Evolutionary conservation across 805 yeast species (phyloP).

Genomic region (Candida parachauliodes): DNA sequence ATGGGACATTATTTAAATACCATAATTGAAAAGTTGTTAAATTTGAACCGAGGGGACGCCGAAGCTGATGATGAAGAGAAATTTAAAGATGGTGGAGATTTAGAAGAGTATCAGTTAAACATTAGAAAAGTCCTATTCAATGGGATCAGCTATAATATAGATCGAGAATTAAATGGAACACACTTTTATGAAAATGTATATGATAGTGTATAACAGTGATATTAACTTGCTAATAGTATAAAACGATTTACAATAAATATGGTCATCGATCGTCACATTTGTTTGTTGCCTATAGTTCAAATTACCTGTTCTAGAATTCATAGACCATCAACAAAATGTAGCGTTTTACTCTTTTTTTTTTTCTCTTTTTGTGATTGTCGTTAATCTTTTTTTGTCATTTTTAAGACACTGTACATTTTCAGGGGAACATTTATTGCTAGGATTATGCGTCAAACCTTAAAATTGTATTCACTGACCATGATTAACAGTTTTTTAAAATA

Average conservation of each 20-base stretch:
- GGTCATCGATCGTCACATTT: not conserved
- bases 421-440: not conserved
- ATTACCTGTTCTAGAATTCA: not conserved
- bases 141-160: constrained; percentile 32
- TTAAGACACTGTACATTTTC: not conserved
- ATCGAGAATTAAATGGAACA: constrained; percentile 39
- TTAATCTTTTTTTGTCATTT: not conserved
- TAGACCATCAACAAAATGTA: not conserved
- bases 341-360: not conserved
- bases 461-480: no score
- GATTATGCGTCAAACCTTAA: no score
- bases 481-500: no score
- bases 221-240: not conserved
- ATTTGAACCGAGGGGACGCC: constrained; percentile 40
- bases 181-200: constrained; percentile 21
- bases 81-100: constrained; percentile 35
- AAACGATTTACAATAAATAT: not conserved
- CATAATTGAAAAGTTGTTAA: constrained; percentile 27
- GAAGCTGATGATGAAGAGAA: constrained; percentile 30
- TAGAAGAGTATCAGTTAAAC: constrained; percentile 12
- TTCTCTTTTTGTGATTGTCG: not conserved
- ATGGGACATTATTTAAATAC: constrained; percentile 34
- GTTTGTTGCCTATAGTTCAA: not conserved
- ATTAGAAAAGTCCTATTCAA: constrained; percentile 26
- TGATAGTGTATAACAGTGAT: constrained; percentile 1